Evolutionary conservation across 495 filamentous ascomycete species (phyloP).

Genomic region (Rhizodiscina lignyota): DNA sequence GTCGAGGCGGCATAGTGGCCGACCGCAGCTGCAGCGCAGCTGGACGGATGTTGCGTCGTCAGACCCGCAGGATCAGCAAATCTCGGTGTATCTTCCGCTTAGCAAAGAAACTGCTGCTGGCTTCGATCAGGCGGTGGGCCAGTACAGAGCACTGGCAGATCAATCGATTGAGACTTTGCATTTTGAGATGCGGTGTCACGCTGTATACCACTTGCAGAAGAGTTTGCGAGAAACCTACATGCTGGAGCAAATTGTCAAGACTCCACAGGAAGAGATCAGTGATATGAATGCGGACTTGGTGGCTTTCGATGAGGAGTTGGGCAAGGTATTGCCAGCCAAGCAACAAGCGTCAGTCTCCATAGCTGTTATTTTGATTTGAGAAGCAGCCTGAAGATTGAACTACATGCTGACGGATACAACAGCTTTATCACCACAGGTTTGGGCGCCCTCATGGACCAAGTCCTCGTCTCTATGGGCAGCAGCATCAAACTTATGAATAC

Average conservation of each 20-base stretch:
- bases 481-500: constrained; percentile 55
- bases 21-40: constrained; percentile 34
- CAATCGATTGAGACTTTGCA: constrained; percentile 72
- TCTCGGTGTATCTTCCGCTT: constrained; percentile 74
- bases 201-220: constrained; percentile 37
- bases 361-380: too few relatives aligned
- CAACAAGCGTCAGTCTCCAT: constrained; percentile 23
- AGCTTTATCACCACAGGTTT: constrained; percentile 62
- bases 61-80: constrained; percentile 33
- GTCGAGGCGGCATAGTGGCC: constrained; percentile 23
- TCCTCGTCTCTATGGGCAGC: constrained; percentile 41
- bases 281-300: constrained; percentile 65
- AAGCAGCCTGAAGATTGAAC: too few relatives aligned
- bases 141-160: constrained; percentile 58
- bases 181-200: constrained; percentile 67
- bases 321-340: constrained; percentile 42
- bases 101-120: constrained; percentile 63
- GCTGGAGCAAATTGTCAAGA: constrained; percentile 54
- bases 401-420: neutral
- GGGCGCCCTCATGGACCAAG: constrained; percentile 49
- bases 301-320: constrained; percentile 64
- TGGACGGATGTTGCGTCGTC: constrained; percentile 57
- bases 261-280: constrained; percentile 64
- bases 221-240: constrained; percentile 33
- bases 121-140: constrained; percentile 77